Conservation (phyloP, 2,329 filamentous ascomycete species). For the Biscogniauxia marginata region DNA sequence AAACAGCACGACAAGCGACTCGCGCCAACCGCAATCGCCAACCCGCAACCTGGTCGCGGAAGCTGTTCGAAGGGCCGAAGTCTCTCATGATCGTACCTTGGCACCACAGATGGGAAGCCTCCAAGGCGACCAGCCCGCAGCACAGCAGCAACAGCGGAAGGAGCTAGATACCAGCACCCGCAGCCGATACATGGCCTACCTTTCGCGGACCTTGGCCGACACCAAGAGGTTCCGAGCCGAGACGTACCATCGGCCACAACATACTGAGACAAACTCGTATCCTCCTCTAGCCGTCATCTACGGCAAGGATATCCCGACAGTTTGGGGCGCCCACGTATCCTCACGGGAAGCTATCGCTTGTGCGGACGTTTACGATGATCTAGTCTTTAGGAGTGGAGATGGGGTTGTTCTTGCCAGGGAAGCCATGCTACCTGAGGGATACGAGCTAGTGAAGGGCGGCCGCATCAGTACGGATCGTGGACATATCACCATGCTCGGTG, state of each 20-base stretch:
- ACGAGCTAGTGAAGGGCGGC: constrained; percentile 70
- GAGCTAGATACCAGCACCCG: constrained; percentile 48
- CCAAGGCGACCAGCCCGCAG: constrained; percentile 27
- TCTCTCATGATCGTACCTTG: constrained; percentile 38
- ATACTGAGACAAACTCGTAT: constrained; percentile 68
- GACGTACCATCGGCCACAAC: constrained; percentile 59
- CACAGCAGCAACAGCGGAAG: constrained; percentile 26
- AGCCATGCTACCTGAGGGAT: constrained; percentile 81
- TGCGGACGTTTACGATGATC: constrained; percentile 78
- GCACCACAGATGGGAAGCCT: constrained; percentile 46
- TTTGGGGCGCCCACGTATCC: constrained; percentile 75
- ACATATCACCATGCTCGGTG: constrained; percentile 83
- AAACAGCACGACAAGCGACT: constrained; percentile 37
- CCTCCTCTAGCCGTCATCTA: constrained; percentile 83
- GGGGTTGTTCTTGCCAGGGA: constrained; percentile 84
- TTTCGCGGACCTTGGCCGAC: constrained; percentile 69
- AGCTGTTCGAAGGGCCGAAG: constrained; percentile 29
- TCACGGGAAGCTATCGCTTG: constrained; percentile 72
- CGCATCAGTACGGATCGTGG: constrained; percentile 78
- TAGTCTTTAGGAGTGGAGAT: constrained; percentile 84
- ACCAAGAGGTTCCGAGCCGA: constrained; percentile 75
- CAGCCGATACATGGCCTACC: constrained; percentile 58
- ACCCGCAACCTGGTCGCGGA: constrained; percentile 24
- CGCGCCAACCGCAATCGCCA: constrained; percentile 17
- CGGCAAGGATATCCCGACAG: constrained; percentile 81